Conservation (phyloP, 2,329 filamentous ascomycete species). For the Aureobasidium lini region DNA sequence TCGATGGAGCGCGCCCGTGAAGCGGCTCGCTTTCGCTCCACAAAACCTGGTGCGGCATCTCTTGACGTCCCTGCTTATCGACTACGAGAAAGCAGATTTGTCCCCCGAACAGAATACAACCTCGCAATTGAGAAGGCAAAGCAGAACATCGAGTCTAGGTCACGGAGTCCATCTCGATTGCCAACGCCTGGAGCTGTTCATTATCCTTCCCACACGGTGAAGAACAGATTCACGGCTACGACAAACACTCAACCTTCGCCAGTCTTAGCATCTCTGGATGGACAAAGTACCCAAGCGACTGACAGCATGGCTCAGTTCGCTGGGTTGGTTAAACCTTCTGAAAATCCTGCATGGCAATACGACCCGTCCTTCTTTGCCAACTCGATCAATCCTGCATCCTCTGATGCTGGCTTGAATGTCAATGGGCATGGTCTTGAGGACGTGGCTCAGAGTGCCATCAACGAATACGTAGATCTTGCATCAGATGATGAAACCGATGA, state of each 20-base stretch:
- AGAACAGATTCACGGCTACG: not conserved
- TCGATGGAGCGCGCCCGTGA: constrained; percentile 26
- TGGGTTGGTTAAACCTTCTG: not conserved
- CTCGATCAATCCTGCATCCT: not conserved
- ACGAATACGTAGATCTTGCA: not conserved
- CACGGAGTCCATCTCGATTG: constrained; percentile 1
- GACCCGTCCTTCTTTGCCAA: not conserved
- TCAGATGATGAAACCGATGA: not conserved
- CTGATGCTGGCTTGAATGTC: not conserved
- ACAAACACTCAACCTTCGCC: not conserved
- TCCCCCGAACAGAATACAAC: constrained; percentile 28
- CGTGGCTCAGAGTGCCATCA: not conserved
- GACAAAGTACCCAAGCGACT: not conserved
- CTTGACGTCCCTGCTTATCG: constrained; percentile 29
- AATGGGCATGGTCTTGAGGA: not conserved
- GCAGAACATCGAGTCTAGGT: constrained; percentile 19
- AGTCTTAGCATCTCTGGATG: not conserved
- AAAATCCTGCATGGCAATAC: constrained; percentile 3
- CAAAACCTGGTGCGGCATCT: constrained; percentile 13
- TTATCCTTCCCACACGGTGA: not conserved
- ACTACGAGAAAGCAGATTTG: constrained; percentile 29
- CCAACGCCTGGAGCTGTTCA: not conserved
- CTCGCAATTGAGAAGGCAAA: constrained; percentile 27
- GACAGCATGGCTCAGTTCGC: not conserved
- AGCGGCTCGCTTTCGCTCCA: constrained; percentile 25